Base-by-base conservation (phyloP, 2,329 filamentous ascomycete genomes). In the Calonectria honghensis region DNA sequence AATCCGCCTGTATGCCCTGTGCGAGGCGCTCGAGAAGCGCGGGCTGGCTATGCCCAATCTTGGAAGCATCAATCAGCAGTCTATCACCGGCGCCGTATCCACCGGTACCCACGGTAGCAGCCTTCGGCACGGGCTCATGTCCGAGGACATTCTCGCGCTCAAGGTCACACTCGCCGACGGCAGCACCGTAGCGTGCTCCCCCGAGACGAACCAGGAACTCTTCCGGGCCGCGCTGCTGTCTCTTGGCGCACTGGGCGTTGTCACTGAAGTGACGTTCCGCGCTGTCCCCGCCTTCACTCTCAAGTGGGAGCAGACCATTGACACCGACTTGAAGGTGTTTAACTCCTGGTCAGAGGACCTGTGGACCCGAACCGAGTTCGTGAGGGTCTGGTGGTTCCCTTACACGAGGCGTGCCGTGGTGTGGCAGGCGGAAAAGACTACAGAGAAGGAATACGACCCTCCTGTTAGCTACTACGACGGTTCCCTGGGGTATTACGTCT, bases 341-440 rank as follows among this genome's bases (percentile, higher is more conserved):
- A 87, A 89, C 14, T 88, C 90, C 9, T 98, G 97, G 95, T 85
- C 93, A 24, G 89, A 87, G 9, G 90, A 90, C 41, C 89, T 98
- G 18, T 98, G 97, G 96, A 95, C 91, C 1, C 90, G 92, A 75
- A 92, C 93, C 75, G 96, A 98, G 84, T 99, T 96, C 82, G 95
- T 97, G 32, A 91, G 97, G 35, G 95, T 98, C 35, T 99, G 97
- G 96, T 99, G 97, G 97, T 93, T 98, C 83, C 97, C 97, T 0
- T 98, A 98, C 86, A 95, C 94, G 82, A 92, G 95, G 71, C 91
- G 95, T 59, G 95, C 95, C 0, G 94, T 98, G 63, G 91, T 97
- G 59, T 99, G 97, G 97, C 91, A 92, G 51, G 97, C 96, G n/a
- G 90, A 95, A 63, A 94, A 94, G 83, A 95, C 95, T 0, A 87